These are phyloP conservation scores for Ulota crispa DNA, from an alignment of 225 moss, liverwort and hornwort genomes.

Conservation along the genomic window DNA sequence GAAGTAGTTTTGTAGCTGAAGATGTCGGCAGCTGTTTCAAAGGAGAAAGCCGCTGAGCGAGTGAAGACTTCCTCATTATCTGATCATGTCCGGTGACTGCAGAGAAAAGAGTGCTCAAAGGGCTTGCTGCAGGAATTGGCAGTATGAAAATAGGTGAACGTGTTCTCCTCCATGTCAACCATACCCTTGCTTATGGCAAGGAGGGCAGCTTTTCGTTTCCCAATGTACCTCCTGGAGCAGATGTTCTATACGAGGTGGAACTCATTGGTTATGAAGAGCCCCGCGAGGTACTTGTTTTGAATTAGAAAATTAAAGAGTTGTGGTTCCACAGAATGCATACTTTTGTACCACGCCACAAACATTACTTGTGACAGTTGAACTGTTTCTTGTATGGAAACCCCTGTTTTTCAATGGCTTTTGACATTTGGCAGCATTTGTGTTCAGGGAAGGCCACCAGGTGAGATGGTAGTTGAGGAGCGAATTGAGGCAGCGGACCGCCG, in stretches of 20 bases:
- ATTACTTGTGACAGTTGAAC: not conserved
- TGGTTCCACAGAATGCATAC: not conserved
- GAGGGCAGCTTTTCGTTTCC: constrained; percentile 98
- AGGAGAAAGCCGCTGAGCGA: not conserved
- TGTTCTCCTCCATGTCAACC: constrained; percentile 69
- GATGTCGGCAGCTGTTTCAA: not conserved
- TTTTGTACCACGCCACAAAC: not conserved
- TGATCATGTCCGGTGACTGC: constrained; percentile 23
- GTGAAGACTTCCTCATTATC: not conserved
- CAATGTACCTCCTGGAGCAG: constrained; percentile 83
- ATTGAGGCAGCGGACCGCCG: constrained; percentile 95
- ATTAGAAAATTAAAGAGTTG: not conserved
- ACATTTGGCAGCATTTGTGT: not conserved
- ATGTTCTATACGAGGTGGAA: constrained; percentile 84
- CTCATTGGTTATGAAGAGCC: constrained; percentile 89
- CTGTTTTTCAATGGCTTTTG: not conserved
- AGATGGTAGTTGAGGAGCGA: constrained; percentile 99
- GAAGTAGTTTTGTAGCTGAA: not conserved
- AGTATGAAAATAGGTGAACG: constrained; percentile 88
- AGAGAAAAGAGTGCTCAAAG: constrained; percentile 80
- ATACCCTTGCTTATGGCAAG: constrained; percentile 83
- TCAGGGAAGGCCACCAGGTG: constrained; percentile 79
- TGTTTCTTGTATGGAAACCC: not conserved
- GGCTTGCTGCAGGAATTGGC: constrained; percentile 75
- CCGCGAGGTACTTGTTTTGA: constrained; percentile 59